Base-by-base conservation (phyloP, 1,284 basidiomycete genomes). In the Microstroma glucosiphilum region DNA sequence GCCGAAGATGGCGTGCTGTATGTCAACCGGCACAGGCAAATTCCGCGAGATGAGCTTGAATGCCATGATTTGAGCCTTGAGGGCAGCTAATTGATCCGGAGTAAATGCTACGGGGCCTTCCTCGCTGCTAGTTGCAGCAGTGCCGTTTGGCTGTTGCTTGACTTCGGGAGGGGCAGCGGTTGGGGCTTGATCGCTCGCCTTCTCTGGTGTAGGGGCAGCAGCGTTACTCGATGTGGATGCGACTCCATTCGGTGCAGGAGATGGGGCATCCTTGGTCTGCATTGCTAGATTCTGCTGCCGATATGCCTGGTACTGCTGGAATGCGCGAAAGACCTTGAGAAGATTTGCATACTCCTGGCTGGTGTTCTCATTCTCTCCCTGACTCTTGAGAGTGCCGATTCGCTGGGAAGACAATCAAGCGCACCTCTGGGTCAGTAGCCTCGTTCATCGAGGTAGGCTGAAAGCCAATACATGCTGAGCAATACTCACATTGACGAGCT, bases 61-160 rank as follows among this genome's bases (percentile, higher is more conserved):
- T 0, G 93, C 91, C 62, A 88, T 85, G 54, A 97, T 91, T 78
- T 98, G 94, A 0, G 89, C 86, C 59, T 90, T 86, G 46, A 97
- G 86, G 26, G 90, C 87, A 51, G 85, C 85, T 60, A 96, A 88
- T 77, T 96, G 93, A 60, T 90, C 89, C 0, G 68, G 64, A 0
- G 89, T 89, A 80, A 97, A 77, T 23, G 70, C 46, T 21, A 62
- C 21, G 9, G 30, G 30, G 4, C 30, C 30, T 42, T 58, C 91
- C n/a, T 80, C 75, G 25, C 80, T 73, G 3, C 88, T 87, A n/a
- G 89, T 84, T 4, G 60, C 9, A 40, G 53, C 53, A 17, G 21
- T 51, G 42, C 30, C 59, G 56, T 42, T 53, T 49, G 19, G 3
- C 51, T 21, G n/a, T 12, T 48, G n/a, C 23, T n/a, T 23, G 3